These are phyloP conservation scores for Cruciata laevipes DNA, from an alignment of 257 asterid species.

Conservation along the genomic window DNA sequence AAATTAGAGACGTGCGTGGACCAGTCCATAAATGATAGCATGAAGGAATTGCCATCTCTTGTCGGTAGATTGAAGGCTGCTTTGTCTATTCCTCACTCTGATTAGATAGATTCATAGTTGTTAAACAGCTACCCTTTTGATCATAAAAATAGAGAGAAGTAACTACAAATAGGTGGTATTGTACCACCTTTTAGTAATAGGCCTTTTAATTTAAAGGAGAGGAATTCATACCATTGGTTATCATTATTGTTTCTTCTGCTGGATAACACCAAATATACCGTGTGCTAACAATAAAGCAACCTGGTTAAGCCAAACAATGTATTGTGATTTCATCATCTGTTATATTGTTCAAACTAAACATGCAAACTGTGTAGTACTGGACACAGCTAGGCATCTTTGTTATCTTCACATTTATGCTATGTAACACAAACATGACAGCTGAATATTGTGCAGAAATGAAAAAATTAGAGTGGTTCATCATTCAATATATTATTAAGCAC, in stretches of 20 bases:
- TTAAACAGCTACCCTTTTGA: neutral
- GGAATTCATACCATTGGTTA: too few relatives aligned
- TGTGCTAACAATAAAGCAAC: neutral
- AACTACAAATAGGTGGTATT: neutral
- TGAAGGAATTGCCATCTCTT: conserved; percentile 57
- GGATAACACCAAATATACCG: neutral
- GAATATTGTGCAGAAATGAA: neutral
- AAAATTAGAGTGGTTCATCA: neutral
- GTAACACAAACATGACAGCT: too few relatives aligned
- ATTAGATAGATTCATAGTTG: conserved; percentile 18
- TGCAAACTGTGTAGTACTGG: too few relatives aligned
- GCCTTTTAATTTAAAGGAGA: neutral
- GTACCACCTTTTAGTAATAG: neutral
- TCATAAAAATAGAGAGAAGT: neutral
- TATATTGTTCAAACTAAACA: too few relatives aligned
- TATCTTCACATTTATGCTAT: too few relatives aligned
- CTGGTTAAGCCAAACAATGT: neutral
- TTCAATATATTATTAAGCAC: neutral
- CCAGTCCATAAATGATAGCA: conserved; percentile 49
- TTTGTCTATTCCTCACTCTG: conserved; percentile 25
- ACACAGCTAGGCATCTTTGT: too few relatives aligned
- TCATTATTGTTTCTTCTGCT: too few relatives aligned
- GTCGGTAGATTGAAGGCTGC: conserved; percentile 56
- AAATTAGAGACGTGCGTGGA: conserved; percentile 76
- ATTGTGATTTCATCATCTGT: too few relatives aligned